A percentile compares a stretch with the other conserved stretches of the same genome.
These are phyloP conservation scores for Colletotrichum sp. DNA, from an alignment of 2,329 filamentous ascomycete species.

Conservation along the genomic window DNA sequence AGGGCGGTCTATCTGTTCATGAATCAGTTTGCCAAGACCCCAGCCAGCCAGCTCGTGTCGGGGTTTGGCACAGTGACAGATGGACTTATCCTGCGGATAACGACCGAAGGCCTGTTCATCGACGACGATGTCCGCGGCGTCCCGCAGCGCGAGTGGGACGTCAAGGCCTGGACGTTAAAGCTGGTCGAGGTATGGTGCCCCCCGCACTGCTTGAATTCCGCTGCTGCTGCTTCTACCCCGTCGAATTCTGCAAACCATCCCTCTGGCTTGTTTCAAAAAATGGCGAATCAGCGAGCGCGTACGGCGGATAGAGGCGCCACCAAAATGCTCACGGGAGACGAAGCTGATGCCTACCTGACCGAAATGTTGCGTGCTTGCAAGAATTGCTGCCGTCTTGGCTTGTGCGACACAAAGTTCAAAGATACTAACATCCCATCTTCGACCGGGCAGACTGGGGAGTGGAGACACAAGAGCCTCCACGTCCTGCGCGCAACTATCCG, in stretches of 20 bases:
- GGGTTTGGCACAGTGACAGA: conserved; percentile 88
- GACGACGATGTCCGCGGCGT: conserved; percentile 93
- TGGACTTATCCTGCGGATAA: conserved; percentile 88
- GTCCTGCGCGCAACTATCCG: conserved; percentile 67
- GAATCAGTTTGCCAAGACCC: conserved; percentile 86
- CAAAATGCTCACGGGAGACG: conserved; percentile 63
- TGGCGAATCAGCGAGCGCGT: conserved; percentile 49
- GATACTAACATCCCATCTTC: conserved; percentile 45
- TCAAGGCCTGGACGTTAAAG: conserved; percentile 98
- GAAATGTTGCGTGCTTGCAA: conserved; percentile 70
- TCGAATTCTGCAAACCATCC: conserved; percentile 43
- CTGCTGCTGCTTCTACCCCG: conserved; percentile 45
- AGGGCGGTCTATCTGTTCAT: conserved; percentile 92
- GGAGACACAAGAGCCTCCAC: conserved; percentile 62
- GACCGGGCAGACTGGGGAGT: conserved; percentile 55
- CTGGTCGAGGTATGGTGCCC: conserved; percentile 87
- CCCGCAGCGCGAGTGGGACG: conserved; percentile 96
- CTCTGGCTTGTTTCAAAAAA: conserved; percentile 49
- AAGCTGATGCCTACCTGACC: conserved; percentile 68
- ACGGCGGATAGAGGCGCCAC: conserved; percentile 52
- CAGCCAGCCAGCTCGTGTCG: conserved; percentile 86
- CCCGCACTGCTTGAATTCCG: conserved; percentile 61
- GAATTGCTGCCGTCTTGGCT: conserved; percentile 63
- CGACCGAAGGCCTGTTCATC: conserved; percentile 93
- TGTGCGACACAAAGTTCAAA: conserved; percentile 49